phyloP scores from a whole-genome alignment of 208 protist genomes.

The Herpetomonas samuelpessoai region DNA sequence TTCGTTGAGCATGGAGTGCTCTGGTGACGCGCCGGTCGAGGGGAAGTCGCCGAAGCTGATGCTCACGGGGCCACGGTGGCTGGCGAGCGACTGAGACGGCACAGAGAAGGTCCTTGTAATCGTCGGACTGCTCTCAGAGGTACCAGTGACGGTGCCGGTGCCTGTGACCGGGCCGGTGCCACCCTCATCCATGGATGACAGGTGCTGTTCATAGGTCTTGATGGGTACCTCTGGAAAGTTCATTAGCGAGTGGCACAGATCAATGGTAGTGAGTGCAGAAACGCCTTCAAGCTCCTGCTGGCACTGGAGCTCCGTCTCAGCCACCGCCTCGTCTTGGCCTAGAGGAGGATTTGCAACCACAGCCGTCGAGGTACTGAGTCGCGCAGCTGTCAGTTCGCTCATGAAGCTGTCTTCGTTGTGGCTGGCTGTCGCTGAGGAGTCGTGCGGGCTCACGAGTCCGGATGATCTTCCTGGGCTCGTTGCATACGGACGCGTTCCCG shows the following conservation, averaged over 20 bases:
- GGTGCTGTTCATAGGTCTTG: constrained; percentile 1
- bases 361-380: neutral
- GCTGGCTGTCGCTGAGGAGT: constrained; percentile 18
- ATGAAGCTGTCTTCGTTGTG: constrained; percentile 29
- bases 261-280: constrained; percentile 57
- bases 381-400: neutral
- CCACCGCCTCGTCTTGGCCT: constrained; percentile 15
- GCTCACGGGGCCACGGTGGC: constrained; percentile 25
- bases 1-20: constrained; percentile 71
- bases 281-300: constrained; percentile 79
- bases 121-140: constrained; percentile 23
- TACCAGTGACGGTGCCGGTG: constrained; percentile 13
- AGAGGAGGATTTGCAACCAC: neutral
- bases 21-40: constrained; percentile 37
- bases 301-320: constrained; percentile 58
- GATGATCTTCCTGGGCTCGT: neutral
- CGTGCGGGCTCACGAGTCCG: constrained; percentile 18
- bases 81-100: constrained; percentile 22
- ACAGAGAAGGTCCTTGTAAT: constrained; percentile 34
- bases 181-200: neutral
- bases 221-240: constrained; percentile 23
- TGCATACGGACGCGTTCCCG: neutral
- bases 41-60: constrained; percentile 30
- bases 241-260: constrained; percentile 65
- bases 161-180: neutral